Evolutionary conservation across 345 rosid species (phyloP).

Genomic region (thale cress (Arabidopsis thaliana)): TAIR10.1 NC_003076.8:26214001-26214500

Average conservation of each 20-base stretch:
- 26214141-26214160: background rate
- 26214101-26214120: background rate
- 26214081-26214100: constrained; percentile 5
- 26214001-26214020: constrained; percentile 4
- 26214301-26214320: background rate
- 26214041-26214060: constrained; percentile 27
- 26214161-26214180: background rate
- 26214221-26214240: constrained; percentile 8
- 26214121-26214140: background rate
- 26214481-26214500: too few relatives aligned
- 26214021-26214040: constrained; percentile 24
- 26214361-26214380: background rate
- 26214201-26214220: background rate
- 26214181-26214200: background rate
- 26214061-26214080: constrained; percentile 29
- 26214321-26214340: background rate
- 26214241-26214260: background rate
- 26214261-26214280: background rate
- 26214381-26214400: background rate
- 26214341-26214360: background rate
- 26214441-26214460: background rate
- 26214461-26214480: constrained; percentile 10
- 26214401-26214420: background rate
- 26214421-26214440: background rate
- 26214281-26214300: background rate